Evolutionary conservation across 139 green algal genomes (phyloP), one percentile per base, ranked within the genome.

Genomic region (Chlorella sp.): DNA sequence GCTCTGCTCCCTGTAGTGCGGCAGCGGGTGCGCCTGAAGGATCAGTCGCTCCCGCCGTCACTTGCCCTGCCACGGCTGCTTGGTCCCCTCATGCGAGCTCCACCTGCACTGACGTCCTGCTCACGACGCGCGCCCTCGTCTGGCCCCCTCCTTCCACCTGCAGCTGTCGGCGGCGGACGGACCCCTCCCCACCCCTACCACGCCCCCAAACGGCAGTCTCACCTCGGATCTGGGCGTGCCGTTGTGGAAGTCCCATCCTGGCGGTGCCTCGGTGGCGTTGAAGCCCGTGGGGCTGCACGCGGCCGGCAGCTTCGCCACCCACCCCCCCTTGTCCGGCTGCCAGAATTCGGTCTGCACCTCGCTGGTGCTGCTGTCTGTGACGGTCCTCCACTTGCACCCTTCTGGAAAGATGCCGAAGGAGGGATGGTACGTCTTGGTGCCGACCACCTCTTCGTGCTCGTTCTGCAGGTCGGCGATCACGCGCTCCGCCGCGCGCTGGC

Each of bases 381-480:
- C 75, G 35, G 81, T 74, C 2, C 87, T 76, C 89, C 90, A 94
- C 22, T 84, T 84, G 75, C 90, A 95, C 36, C 86, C 87, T 23
- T 67, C 51, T 0, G 88, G 88, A 70, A 91, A 95, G 31, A 87
- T 71, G 14, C 90, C 89, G 24, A 88, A 80, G 1, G 80, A 82
- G 0, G 80, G 80, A n/a, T 85, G 67, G 71, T 74, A 85, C 2
- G 66, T 77, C 27, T 69, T 60, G 30, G 79, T 73, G 4, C 77
- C 77, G 26, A 76, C 33, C 27, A 35, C 2, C 22, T 55, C 66
- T 49, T 78, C 70, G 6, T 33, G 3, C 14, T 61, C 31, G 17
- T 59, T 49, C 35, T 64, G 31, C 14, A 69, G 49, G 0, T 61
- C 35, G n/a, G 36, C 35, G 33, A 35, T 35, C 27, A 61, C 24